Evolutionary conservation across 2,329 filamentous ascomycete genomes (phyloP).

Genomic region (Colletotrichum higginsianum): DNA sequence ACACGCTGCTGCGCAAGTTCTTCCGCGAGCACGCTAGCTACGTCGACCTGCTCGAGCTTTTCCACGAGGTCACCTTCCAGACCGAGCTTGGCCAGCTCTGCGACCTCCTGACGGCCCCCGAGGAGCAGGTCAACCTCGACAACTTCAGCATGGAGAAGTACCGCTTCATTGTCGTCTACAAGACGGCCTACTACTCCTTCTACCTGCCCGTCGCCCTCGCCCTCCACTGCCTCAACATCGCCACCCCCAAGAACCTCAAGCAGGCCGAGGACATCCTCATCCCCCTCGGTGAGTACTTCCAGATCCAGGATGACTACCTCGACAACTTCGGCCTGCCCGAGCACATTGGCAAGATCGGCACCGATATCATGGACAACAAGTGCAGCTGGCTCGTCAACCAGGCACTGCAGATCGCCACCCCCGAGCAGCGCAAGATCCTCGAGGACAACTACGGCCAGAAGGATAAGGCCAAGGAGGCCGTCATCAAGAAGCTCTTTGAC

Average conservation of each 20-base stretch:
- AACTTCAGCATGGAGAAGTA: constrained; percentile 98
- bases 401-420: constrained; percentile 83
- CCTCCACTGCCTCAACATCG: constrained; percentile 86
- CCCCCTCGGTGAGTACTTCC: constrained; percentile 98
- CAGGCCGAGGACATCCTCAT: constrained; percentile 93
- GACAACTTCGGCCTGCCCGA: constrained; percentile 96
- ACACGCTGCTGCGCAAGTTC: constrained; percentile 91
- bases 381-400: constrained; percentile 99
- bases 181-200: constrained; percentile 99
- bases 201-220: constrained; percentile 96
- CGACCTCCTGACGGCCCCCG: constrained; percentile 94
- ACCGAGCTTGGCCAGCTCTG: constrained; percentile 96
- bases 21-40: constrained; percentile 92
- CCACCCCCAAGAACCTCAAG: constrained; percentile 90
- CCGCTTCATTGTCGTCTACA: constrained; percentile 98
- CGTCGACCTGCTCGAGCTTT: constrained; percentile 92
- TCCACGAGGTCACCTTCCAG: constrained; percentile 94
- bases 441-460: constrained; percentile 96
- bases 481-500: constrained; percentile 89
- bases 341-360: constrained; percentile 97
- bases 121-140: constrained; percentile 91
- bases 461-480: constrained; percentile 84
- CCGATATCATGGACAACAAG: constrained; percentile 99
- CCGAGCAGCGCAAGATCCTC: constrained; percentile 89
- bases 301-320: constrained; percentile 98